Conservation (phyloP, 148 eudicot genomes). For the Cornus florida region DNA sequence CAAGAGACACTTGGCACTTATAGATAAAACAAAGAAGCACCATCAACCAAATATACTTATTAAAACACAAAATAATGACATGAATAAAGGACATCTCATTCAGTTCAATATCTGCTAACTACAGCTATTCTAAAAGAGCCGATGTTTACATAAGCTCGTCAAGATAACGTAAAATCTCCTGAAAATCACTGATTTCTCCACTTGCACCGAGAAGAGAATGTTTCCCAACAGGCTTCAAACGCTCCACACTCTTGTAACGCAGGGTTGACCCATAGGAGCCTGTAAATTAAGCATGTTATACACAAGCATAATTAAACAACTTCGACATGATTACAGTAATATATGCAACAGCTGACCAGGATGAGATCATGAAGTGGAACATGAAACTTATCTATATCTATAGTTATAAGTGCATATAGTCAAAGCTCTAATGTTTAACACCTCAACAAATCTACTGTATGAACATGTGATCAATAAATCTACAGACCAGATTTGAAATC, state of each 20-base stretch:
- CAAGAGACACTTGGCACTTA: not conserved
- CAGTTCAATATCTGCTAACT: not conserved
- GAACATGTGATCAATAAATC: not conserved
- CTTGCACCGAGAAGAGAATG: conserved; percentile 94
- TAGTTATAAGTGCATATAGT: not conserved
- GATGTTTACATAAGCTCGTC: conserved; percentile 84
- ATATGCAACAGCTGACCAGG: not conserved
- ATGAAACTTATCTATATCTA: not conserved
- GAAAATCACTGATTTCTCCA: conserved; percentile 95
- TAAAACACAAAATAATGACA: not conserved
- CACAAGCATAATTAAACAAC: not conserved
- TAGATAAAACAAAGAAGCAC: not conserved
- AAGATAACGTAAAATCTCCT: conserved; percentile 72
- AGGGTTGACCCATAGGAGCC: conserved; percentile 97
- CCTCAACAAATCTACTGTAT: not conserved
- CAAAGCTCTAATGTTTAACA: not conserved
- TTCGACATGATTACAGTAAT: not conserved
- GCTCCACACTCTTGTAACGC: conserved; percentile 91
- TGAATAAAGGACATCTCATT: not conserved
- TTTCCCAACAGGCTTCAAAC: conserved; percentile 81
- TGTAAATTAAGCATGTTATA: conserved; percentile 24
- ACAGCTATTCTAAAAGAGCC: not conserved
- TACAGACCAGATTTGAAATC: not conserved
- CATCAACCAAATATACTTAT: not conserved
- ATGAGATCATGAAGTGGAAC: not conserved